A percentile compares a stretch with the other conserved stretches of the same genome.
Evolutionary conservation across 768 basidiomycete species (phyloP).

Genomic region (Tulasnella sp.): DNA sequence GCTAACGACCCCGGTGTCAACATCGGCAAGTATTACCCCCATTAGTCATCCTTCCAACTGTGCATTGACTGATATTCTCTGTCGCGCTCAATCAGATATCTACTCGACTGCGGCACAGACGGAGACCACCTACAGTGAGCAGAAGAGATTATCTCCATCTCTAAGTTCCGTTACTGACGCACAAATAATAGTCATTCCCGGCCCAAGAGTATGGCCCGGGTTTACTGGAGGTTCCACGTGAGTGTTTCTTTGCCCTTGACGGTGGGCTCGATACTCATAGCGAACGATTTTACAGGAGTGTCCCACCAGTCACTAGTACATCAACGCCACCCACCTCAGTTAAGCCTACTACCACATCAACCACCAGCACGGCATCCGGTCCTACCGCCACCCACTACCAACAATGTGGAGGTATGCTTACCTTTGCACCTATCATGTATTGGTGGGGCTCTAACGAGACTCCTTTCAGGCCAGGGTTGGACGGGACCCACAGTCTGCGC

Average conservation of each 20-base stretch:
- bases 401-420: slow-evolving; percentile 1
- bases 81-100: background rate
- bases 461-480: background rate
- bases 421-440: background rate
- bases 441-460: background rate
- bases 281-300: background rate
- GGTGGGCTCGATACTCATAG: background rate
- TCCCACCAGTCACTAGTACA: background rate
- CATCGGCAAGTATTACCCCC: background rate
- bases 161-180: background rate
- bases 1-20: slow-evolving; percentile 14
- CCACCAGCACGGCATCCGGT: background rate
- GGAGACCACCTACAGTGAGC: slow-evolving; percentile 8
- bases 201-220: slow-evolving; percentile 9
- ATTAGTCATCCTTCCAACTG: too few species aligned
- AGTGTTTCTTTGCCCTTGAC: too few species aligned
- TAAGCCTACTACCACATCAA: background rate
- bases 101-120: slow-evolving; percentile 13
- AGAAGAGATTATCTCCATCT: background rate
- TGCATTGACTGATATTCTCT: background rate
- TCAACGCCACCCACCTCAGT: background rate
- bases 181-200: background rate
- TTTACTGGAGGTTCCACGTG: slow-evolving; percentile 8
- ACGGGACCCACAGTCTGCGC: slow-evolving; percentile 16
- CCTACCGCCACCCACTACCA: background rate